phyloP scores from a whole-genome alignment of 257 asterid genomes.

The Penstemon eatonii region DNA sequence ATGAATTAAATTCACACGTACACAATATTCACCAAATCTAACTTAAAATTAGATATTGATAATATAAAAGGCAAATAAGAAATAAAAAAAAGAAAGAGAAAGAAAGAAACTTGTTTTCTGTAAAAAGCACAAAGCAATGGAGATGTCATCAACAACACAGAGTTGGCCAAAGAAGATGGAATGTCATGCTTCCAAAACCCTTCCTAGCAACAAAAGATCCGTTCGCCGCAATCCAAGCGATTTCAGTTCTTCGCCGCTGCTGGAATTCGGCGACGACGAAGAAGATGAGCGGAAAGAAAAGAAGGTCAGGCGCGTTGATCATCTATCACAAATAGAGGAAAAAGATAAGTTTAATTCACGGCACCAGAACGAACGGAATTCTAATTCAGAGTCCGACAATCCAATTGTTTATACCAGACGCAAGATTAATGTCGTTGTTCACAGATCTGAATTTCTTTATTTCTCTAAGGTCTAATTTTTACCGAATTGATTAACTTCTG shows the following conservation, averaged over 20 bases:
- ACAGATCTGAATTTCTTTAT: constrained; percentile 68
- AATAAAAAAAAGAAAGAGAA: no score
- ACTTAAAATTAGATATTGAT: no score
- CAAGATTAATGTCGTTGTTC: constrained; percentile 55
- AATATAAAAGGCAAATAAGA: no score
- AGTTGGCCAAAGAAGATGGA: constrained; percentile 62
- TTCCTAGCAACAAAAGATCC: constrained; percentile 40
- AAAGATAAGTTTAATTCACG: neutral
- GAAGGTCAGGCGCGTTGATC: constrained; percentile 60
- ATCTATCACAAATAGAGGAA: constrained; percentile 45
- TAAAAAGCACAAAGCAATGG: constrained; percentile 42
- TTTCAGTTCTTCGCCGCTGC: constrained; percentile 23
- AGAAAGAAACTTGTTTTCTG: no score
- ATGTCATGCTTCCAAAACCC: constrained; percentile 61
- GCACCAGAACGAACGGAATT: constrained; percentile 28
- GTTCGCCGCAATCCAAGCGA: constrained; percentile 40
- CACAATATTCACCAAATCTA: no score
- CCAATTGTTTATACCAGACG: constrained; percentile 34
- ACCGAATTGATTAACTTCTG: neutral
- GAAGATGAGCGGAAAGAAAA: constrained; percentile 75
- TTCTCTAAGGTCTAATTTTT: constrained; percentile 47
- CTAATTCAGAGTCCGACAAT: constrained; percentile 43
- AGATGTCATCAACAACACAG: constrained; percentile 52
- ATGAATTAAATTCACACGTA: no score
- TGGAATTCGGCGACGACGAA: constrained; percentile 42